phyloP scores from a whole-genome alignment of 768 basidiomycete genomes.

The Calocera viscosa region DNA sequence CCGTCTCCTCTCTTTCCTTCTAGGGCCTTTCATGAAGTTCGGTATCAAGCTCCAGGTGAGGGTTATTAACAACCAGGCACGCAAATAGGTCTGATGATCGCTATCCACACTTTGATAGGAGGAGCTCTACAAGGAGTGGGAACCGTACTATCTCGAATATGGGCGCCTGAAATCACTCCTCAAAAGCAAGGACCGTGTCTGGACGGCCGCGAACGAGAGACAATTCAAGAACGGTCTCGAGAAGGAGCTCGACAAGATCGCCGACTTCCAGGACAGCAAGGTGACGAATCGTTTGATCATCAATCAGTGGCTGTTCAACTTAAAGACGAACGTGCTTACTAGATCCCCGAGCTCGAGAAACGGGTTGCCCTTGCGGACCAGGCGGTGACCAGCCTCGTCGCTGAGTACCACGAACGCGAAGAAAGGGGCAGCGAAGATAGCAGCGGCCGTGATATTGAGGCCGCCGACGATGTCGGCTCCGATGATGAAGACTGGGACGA shows the following conservation, averaged over 20 bases:
- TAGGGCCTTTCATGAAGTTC: background rate
- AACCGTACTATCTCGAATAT: slow-evolving; percentile 79
- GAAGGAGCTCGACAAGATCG: slow-evolving; percentile 82
- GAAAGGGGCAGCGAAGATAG: slow-evolving; percentile 16
- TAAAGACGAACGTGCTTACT: background rate
- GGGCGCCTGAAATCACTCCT: slow-evolving; percentile 83
- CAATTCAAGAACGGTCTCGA: slow-evolving; percentile 71
- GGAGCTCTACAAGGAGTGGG: slow-evolving; percentile 82
- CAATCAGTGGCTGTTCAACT: background rate
- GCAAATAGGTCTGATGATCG: background rate
- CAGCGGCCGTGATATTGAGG: slow-evolving; percentile 20
- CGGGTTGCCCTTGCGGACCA: slow-evolving; percentile 75
- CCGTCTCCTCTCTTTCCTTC: slow-evolving; percentile 1
- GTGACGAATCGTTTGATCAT: slow-evolving; percentile 29
- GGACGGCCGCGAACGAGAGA: slow-evolving; percentile 68
- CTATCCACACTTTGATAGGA: slow-evolving; percentile 34
- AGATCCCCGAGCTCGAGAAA: slow-evolving; percentile 70
- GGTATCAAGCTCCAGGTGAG: slow-evolving; percentile 5
- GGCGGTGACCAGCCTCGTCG: slow-evolving; percentile 66
- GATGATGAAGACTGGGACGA: slow-evolving; percentile 45
- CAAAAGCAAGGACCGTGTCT: slow-evolving; percentile 39
- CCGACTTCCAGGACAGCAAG: slow-evolving; percentile 85
- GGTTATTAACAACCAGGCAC: background rate
- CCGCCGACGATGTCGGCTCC: slow-evolving; percentile 54
- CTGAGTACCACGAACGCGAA: slow-evolving; percentile 32